Base-by-base conservation (phyloP, 345 rosid genomes). In the Clarkia xantiana region DNA sequence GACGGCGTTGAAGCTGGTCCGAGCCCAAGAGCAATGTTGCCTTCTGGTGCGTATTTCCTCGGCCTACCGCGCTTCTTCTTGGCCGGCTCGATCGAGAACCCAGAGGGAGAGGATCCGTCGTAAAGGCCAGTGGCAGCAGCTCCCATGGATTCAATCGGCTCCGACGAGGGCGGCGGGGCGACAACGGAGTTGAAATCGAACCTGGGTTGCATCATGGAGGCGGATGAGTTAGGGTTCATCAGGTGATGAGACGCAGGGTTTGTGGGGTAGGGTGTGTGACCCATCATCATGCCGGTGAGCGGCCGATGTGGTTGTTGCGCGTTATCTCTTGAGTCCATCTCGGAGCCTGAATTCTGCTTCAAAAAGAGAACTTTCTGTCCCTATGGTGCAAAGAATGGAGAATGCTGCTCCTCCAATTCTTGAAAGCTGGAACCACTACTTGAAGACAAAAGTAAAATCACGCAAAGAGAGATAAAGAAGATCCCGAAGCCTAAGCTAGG, bases 51-150 rank as follows among this genome's bases (percentile, higher is more conserved):
- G 54, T 86, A 82, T 61, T 93, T 87, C 52, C 96, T 84, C 0
- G 96, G 96, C 49, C 99, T 64, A 3, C 99, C 96, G 10, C 96
- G 70, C 69, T 76, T 93, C 84, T 80, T 93, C 82, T 80, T 80
- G 10, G 52, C 65, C 4, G 91, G 63, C 49, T 76, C 84, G 47
- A 64, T 71, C 40, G 64, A 63, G 53, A 75, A 81, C 63, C 81
- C 53, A n/a, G 60, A 45, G 13, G 50, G 73, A 59, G 72, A 67
- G 36, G 95, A 75, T 52, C 85, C 94, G 47, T 77, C 87, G 56
- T 72, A 78, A 9, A 65, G 74, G 15, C 42, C 61, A 14, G 59
- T 59, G 29, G 67, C 29, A 14, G 40, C 42, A 55, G 49, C 25
- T 29, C 36, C 36, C 34, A 65, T 68, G 5, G 70, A 66, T 9